A percentile compares a stretch with the other conserved stretches of the same genome.
Conservation (phyloP, 345 rosid genomes). For the Schrenkiella parvula region DNA sequence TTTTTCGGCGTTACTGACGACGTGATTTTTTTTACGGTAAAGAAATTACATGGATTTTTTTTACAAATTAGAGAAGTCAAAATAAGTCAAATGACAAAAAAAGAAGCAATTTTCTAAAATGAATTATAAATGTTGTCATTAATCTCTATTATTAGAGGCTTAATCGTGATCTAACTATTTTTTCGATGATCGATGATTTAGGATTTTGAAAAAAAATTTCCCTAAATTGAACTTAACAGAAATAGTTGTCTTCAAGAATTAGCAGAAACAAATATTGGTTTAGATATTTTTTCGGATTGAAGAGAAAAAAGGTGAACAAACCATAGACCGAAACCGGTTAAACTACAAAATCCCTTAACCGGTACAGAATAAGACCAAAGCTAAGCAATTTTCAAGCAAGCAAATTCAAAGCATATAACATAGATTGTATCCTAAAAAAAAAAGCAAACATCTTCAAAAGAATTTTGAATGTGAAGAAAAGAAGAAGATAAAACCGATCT, state of each 20-base stretch:
- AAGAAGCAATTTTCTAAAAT: not conserved
- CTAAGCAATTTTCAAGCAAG: slow-evolving; percentile 13
- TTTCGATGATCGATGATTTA: not conserved
- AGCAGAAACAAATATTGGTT: not conserved
- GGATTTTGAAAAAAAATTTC: not conserved
- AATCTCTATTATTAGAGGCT: not conserved
- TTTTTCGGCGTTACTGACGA: slow-evolving; percentile 20
- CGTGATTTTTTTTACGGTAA: not conserved
- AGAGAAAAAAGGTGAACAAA: slow-evolving; percentile 5
- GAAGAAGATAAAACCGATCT: not conserved
- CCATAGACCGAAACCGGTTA: slow-evolving; percentile 18
- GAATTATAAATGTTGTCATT: not conserved
- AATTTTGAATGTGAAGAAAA: not conserved
- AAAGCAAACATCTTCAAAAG: slow-evolving; percentile 16
- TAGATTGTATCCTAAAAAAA: slow-evolving; percentile 3
- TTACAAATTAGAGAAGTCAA: not conserved
- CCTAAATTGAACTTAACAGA: not conserved
- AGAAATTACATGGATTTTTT: not conserved
- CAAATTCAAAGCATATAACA: slow-evolving; percentile 11
- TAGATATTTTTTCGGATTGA: slow-evolving; percentile 10
- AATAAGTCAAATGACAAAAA: slow-evolving; percentile 10
- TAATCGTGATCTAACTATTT: not conserved
- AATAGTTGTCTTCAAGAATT: not conserved
- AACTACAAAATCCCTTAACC: slow-evolving; percentile 22
- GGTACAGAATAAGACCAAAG: slow-evolving; percentile 12